Percentiles rank a stretch among this genome's conserved stretches.
These are phyloP conservation scores for Acorus calamus DNA, from an alignment of 106 monocot genomes.

Conservation along the genomic window DNA sequence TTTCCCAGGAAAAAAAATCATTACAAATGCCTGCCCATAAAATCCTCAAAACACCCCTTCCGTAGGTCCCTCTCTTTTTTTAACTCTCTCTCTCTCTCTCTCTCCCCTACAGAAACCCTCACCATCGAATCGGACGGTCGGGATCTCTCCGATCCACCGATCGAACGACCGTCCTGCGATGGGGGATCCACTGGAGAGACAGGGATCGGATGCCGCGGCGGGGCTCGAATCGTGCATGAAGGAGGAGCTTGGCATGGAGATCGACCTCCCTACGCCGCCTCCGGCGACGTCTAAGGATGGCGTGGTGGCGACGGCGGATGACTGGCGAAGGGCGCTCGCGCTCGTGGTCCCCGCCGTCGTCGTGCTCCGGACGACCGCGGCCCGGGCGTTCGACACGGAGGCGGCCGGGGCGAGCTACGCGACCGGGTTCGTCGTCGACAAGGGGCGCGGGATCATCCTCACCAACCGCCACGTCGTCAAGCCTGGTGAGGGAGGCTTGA, in stretches of 20 bases:
- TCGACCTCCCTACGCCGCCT: slow-evolving; percentile 24
- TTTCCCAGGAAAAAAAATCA: no score
- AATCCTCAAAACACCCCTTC: no score
- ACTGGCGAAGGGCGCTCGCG: slow-evolving; percentile 77
- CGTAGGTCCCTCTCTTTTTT: no score
- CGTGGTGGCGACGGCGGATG: slow-evolving; percentile 62
- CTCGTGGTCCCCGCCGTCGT: slow-evolving; percentile 85
- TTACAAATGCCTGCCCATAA: no score
- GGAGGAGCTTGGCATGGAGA: slow-evolving; percentile 46
- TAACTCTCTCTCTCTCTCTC: no score
- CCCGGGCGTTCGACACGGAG: slow-evolving; percentile 85
- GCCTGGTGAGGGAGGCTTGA: slow-evolving; percentile 31
- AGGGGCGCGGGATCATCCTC: slow-evolving; percentile 64
- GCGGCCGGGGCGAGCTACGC: slow-evolving; percentile 82
- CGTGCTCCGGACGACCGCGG: slow-evolving; percentile 73
- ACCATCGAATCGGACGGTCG: no score
- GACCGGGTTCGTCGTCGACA: slow-evolving; percentile 85
- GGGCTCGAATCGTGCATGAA: slow-evolving; percentile 19
- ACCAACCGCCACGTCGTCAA: slow-evolving; percentile 96
- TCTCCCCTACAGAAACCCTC: no score
- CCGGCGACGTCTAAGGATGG: slow-evolving; percentile 11
- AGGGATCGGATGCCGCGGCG: slow-evolving; percentile 15
- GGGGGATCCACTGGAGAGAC: slow-evolving; percentile 16
- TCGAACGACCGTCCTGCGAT: slow-evolving; percentile 13
- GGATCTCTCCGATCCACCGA: no score